Conservation (phyloP, 768 basidiomycete genomes). For the Podaxis sp. region DNA sequence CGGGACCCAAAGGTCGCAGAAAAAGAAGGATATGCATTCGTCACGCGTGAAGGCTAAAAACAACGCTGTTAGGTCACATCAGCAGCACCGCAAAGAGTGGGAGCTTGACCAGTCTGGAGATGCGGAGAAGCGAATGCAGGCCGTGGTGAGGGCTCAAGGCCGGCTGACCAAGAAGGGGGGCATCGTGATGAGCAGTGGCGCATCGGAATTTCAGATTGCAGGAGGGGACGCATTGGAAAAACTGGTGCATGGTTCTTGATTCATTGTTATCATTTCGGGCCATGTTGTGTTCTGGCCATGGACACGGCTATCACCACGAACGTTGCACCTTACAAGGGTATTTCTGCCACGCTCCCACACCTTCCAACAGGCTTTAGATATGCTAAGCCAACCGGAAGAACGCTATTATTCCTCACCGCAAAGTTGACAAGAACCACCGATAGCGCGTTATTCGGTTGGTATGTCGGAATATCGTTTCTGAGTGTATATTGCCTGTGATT, state of each 20-base stretch:
- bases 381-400: slow-evolving; percentile 6
- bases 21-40: slow-evolving; percentile 18
- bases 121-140: slow-evolving; percentile 83
- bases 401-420: slow-evolving; percentile 6
- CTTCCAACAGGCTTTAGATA: slow-evolving; percentile 4
- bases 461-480: slow-evolving; percentile 3
- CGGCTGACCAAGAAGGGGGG: slow-evolving; percentile 80
- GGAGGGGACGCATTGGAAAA: slow-evolving; percentile 62
- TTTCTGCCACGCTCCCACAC: slow-evolving; percentile 6
- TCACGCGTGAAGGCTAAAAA: slow-evolving; percentile 16
- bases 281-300: neutral
- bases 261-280: neutral
- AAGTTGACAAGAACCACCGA: neutral
- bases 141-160: slow-evolving; percentile 81
- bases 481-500: neutral
- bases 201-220: slow-evolving; percentile 79
- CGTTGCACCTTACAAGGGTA: neutral
- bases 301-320: neutral
- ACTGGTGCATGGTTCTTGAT: slow-evolving; percentile 38
- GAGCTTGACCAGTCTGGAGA: slow-evolving; percentile 47
- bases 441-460: neutral
- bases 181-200: slow-evolving; percentile 63
- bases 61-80: slow-evolving; percentile 23
- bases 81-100: slow-evolving; percentile 32
- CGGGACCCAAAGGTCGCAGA: slow-evolving; percentile 9